Conservation (phyloP, 78 protist species). For the Ministeria vibrans region DNA sequence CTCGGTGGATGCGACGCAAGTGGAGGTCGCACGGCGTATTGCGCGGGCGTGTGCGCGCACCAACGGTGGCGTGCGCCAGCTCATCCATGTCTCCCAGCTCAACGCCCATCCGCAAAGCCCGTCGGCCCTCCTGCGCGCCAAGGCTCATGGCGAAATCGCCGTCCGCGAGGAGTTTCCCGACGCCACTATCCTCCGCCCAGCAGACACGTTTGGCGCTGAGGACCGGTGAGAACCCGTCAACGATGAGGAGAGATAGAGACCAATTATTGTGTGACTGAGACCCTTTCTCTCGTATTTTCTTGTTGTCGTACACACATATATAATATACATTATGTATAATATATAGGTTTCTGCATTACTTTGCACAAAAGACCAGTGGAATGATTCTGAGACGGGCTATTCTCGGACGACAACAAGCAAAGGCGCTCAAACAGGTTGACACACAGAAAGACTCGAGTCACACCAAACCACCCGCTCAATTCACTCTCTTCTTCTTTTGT, state of each 20-base stretch:
- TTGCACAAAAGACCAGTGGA: too few species aligned
- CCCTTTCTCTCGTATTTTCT: background rate
- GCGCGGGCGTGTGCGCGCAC: constrained; percentile 16
- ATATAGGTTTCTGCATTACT: too few species aligned
- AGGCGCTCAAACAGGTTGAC: too few species aligned
- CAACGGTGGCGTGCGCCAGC: constrained; percentile 36
- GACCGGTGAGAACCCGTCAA: constrained; percentile 38
- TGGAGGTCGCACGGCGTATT: background rate
- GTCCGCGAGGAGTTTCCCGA: constrained; percentile 22
- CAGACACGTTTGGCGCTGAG: constrained; percentile 29
- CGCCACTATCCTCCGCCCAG: constrained; percentile 47
- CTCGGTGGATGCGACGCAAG: background rate
- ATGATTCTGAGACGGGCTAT: too few species aligned
- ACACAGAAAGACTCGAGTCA: too few species aligned
- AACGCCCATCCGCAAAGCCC: constrained; percentile 16
- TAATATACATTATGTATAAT: too few species aligned
- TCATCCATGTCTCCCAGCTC: constrained; percentile 35
- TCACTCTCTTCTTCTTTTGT: too few species aligned
- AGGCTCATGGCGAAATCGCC: constrained; percentile 29
- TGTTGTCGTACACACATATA: too few species aligned
- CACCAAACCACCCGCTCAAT: too few species aligned
- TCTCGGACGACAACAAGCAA: too few species aligned
- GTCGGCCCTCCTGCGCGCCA: constrained; percentile 18
- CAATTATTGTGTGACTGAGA: background rate
- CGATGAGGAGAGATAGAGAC: background rate